These are phyloP conservation scores for Fusarium sp. DNA, from an alignment of 2,329 filamentous ascomycete genomes.

Conservation along the genomic window DNA sequence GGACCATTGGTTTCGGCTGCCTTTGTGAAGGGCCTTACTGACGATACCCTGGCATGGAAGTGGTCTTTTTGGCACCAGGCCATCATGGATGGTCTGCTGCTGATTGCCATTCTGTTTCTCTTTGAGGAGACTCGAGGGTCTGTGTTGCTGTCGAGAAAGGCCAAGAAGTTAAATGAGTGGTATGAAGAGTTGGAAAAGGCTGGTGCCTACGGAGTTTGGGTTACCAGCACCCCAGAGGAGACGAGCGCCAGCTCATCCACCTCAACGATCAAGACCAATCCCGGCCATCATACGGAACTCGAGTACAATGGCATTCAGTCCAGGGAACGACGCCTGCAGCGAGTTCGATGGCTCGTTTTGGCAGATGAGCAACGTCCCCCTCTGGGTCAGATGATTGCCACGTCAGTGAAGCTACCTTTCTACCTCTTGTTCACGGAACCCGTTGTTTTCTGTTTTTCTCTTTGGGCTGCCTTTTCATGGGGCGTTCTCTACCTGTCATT, in stretches of 20 bases:
- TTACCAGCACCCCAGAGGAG: slow-evolving; percentile 32
- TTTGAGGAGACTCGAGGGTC: slow-evolving; percentile 87
- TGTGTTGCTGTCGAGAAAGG: slow-evolving; percentile 82
- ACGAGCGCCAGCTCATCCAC: slow-evolving; percentile 31
- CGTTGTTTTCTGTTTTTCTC: slow-evolving; percentile 85
- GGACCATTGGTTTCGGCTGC: slow-evolving; percentile 79
- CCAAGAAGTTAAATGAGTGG: slow-evolving; percentile 78
- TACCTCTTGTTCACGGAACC: slow-evolving; percentile 80
- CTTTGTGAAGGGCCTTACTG: slow-evolving; percentile 70
- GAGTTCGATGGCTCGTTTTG: slow-evolving; percentile 83
- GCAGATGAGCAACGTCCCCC: slow-evolving; percentile 80
- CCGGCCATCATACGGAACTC: slow-evolving; percentile 5
- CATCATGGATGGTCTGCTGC: slow-evolving; percentile 73
- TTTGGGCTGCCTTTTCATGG: slow-evolving; percentile 93
- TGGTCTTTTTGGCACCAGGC: slow-evolving; percentile 92
- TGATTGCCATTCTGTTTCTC: slow-evolving; percentile 69
- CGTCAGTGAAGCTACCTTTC: slow-evolving; percentile 83
- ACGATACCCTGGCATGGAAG: slow-evolving; percentile 68
- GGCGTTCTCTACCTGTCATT: slow-evolving; percentile 89
- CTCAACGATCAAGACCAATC: slow-evolving; percentile 32
- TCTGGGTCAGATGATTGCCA: slow-evolving; percentile 74
- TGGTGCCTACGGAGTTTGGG: slow-evolving; percentile 65
- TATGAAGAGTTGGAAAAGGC: slow-evolving; percentile 77
- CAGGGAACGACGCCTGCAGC: slow-evolving; percentile 40
- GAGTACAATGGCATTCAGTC: slow-evolving; percentile 8